Conservation (phyloP, 352 stramenopile species). For the Phytopythium boreale region DNA sequence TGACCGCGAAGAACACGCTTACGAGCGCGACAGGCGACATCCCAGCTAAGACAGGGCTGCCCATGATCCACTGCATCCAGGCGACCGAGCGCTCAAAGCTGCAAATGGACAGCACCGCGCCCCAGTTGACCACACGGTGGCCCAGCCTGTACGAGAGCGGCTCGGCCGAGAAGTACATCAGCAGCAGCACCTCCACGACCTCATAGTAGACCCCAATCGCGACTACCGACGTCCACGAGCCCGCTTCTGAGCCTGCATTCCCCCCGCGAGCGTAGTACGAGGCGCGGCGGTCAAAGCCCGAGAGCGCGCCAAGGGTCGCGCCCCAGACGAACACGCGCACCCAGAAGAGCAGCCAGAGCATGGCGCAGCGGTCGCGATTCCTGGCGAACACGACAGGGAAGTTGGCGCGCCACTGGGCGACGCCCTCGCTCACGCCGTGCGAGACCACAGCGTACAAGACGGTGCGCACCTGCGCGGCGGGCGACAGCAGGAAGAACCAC, state of each 20-base stretch:
- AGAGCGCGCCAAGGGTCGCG: slow-evolving; percentile 31
- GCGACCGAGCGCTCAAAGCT: slow-evolving; percentile 19
- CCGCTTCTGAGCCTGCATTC: no score
- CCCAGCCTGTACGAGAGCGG: slow-evolving; percentile 39
- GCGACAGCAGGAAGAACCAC: slow-evolving; percentile 31
- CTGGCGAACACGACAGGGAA: slow-evolving; percentile 34
- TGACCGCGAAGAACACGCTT: slow-evolving; percentile 30
- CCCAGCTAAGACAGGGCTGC: slow-evolving; percentile 13
- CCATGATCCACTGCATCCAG: slow-evolving; percentile 17
- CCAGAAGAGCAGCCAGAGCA: slow-evolving; percentile 54
- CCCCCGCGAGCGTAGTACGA: background rate
- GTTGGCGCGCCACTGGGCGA: slow-evolving; percentile 28
- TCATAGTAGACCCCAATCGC: slow-evolving; percentile 36
- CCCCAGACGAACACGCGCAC: slow-evolving; percentile 65
- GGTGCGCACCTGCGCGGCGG: slow-evolving; percentile 40
- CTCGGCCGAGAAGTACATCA: slow-evolving; percentile 52
- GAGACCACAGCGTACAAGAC: slow-evolving; percentile 40
- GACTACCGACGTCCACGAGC: background rate
- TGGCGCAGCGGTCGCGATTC: slow-evolving; percentile 28
- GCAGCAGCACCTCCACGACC: slow-evolving; percentile 43
- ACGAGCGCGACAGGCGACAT: slow-evolving; percentile 31
- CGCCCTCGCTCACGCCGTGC: slow-evolving; percentile 33
- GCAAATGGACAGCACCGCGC: slow-evolving; percentile 23
- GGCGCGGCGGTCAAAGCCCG: background rate
- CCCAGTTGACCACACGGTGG: slow-evolving; percentile 38